A percentile compares a stretch with the other conserved stretches of the same genome.
Evolutionary conservation across 495 filamentous ascomycete genomes (phyloP).

Genomic region (Astrocystis sublimbata): DNA sequence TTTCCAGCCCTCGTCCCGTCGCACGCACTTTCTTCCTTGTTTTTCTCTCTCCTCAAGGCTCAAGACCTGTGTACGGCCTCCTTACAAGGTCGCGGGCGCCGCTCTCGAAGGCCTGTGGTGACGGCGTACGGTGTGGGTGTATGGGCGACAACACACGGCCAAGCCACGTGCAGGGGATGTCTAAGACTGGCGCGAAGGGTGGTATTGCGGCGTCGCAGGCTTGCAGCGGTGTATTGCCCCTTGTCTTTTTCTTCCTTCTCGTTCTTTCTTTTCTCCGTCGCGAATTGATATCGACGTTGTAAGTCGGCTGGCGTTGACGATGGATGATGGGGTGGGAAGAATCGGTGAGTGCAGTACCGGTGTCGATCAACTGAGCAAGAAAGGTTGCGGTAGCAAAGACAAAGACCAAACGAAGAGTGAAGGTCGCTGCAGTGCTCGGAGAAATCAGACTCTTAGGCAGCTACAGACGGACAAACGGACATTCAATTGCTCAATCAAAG

Average conservation of each 20-base stretch:
- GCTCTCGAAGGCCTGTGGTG: neutral
- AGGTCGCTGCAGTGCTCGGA: neutral
- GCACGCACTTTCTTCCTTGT: neutral
- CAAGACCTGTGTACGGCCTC: too few species aligned
- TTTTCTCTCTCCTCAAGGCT: neutral
- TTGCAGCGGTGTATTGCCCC: neutral
- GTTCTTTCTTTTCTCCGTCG: neutral
- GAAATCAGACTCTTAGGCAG: neutral
- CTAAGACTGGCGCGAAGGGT: neutral
- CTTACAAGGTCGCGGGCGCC: neutral
- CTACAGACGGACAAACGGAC: neutral
- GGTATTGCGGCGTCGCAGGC: neutral
- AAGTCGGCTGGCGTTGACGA: neutral
- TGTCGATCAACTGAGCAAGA: neutral
- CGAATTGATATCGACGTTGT: neutral
- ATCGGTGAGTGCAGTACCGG: neutral
- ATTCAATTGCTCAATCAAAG: too few species aligned
- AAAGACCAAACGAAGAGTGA: too few species aligned
- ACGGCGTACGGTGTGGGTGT: neutral
- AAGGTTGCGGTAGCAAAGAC: neutral
- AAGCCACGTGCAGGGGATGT: neutral
- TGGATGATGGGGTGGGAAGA: neutral
- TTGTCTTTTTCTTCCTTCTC: too few species aligned
- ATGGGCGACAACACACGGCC: conserved; percentile 7
- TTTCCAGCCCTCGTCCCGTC: neutral